Evolutionary conservation across 805 yeast species (phyloP), one percentile per base, ranked within the genome.

Genomic region (Kuraishia capsulata): DNA sequence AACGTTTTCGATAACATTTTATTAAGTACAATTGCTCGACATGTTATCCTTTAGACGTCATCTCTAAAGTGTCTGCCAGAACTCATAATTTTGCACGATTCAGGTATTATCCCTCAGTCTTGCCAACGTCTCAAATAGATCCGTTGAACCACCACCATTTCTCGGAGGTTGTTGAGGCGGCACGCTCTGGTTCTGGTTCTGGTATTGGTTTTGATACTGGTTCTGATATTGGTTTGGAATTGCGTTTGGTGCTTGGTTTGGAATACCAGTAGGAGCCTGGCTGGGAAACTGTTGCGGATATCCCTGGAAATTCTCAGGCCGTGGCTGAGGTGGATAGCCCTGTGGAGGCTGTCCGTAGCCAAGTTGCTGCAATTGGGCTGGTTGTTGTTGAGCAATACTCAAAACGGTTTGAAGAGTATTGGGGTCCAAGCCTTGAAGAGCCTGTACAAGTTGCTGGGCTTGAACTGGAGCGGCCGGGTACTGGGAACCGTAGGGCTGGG

Each of bases 71-170:
- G n/a, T n/a, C n/a, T n/a, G n/a, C n/a, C n/a, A n/a, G n/a, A n/a
- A n/a, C n/a, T n/a, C n/a, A n/a, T n/a, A n/a, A n/a, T n/a, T 23
- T 8, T 23, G 11, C 26, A 23, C 8, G 26, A 8, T 23, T 23
- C 26, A 59, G 56, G 48, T 62, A 51, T 58, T 60, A 41, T 61
- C 59, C 44, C 58, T 56, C 30, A 61, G 47, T 44, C 65, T 54
- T 17, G 65, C 63, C 35, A 61, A 47, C 29, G 65, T 61, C 30
- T 61, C 65, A 37, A 58, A 54, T 10, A 61, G 43, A 52, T 53
- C 55, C 48, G 52, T 47, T 43, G 69, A 43, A 41, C 56, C 33
- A 13, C n/a, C 29, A 29, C 20, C 16, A 36, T 19, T 29, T 29
- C 37, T 42, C 35, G 44, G 42, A 39, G 46, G 45, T 38, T 44